These are phyloP conservation scores for Vigna trinervia DNA, from an alignment of 306 rosid species.

Conservation along the genomic window DNA sequence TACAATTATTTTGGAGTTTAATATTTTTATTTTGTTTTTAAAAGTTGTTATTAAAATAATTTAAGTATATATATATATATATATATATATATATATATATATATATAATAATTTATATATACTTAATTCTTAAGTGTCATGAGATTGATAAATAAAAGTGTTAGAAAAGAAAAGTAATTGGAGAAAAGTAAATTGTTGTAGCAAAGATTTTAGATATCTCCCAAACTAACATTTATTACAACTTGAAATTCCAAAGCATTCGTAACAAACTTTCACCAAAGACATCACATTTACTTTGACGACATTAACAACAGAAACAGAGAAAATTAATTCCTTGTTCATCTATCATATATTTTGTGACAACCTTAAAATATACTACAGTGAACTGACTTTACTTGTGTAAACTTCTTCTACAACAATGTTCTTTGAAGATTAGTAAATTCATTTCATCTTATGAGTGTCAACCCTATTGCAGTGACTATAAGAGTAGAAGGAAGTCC, in stretches of 20 bases:
- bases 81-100: too few species aligned
- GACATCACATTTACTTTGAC: background rate
- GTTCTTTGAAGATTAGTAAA: background rate
- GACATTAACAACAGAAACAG: background rate
- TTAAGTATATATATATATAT: too few species aligned
- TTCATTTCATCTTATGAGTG: slow-evolving; percentile 62
- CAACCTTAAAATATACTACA: background rate
- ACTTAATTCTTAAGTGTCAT: too few species aligned
- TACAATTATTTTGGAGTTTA: too few species aligned
- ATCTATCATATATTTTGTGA: slow-evolving; percentile 1
- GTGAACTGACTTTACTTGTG: slow-evolving; percentile 2
- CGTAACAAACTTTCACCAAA: background rate
- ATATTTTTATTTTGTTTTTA: too few species aligned
- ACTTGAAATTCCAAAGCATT: slow-evolving; percentile 13
- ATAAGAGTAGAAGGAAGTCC: slow-evolving; percentile 85
- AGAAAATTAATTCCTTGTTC: background rate
- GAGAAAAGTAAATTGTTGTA: background rate
- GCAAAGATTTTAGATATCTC: background rate
- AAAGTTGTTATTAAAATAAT: too few species aligned
- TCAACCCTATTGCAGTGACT: slow-evolving; percentile 80
- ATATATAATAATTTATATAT: too few species aligned
- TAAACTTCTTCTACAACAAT: background rate
- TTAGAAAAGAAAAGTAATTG: background rate
- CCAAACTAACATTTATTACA: background rate
- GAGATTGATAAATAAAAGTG: too few species aligned